Evolutionary conservation across 1,284 basidiomycete species (phyloP).

Genomic region (Microbotryum scabiosae): DNA sequence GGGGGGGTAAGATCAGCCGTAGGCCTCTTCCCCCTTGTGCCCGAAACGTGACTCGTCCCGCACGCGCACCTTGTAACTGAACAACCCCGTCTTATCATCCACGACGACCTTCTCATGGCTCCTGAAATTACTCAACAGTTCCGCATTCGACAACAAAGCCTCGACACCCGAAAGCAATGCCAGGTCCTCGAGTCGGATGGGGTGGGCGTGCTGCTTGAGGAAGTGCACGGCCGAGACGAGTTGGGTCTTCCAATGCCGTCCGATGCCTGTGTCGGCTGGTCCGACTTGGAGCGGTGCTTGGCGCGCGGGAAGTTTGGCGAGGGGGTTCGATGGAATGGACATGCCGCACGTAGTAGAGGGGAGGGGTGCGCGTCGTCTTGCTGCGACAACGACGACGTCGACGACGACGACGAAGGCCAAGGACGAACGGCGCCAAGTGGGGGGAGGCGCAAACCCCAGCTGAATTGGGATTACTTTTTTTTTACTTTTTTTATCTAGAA

Average conservation of each 20-base stretch:
- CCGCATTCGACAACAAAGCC: conserved; percentile 56
- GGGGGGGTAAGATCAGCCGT: no score
- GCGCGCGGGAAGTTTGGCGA: no score
- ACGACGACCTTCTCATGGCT: conserved; percentile 67
- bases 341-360: no score
- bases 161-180: conserved; percentile 31
- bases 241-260: conserved; percentile 74
- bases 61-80: conserved; percentile 66
- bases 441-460: no score
- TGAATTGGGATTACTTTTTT: no score
- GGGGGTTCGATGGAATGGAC: no score
- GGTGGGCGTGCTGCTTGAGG: conserved; percentile 49
- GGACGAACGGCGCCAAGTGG: no score
- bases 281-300: conserved; percentile 36
- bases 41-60: conserved; percentile 40
- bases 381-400: no score
- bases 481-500: no score
- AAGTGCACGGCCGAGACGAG: conserved; percentile 73
- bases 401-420: no score
- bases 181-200: conserved; percentile 34
- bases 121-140: conserved; percentile 65
- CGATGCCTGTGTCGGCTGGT: conserved; percentile 71
- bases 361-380: no score
- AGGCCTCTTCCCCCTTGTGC: no score
- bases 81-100: conserved; percentile 73